phyloP scores from a whole-genome alignment of 306 rosid genomes.

The Pterocarpus santalinus region DNA sequence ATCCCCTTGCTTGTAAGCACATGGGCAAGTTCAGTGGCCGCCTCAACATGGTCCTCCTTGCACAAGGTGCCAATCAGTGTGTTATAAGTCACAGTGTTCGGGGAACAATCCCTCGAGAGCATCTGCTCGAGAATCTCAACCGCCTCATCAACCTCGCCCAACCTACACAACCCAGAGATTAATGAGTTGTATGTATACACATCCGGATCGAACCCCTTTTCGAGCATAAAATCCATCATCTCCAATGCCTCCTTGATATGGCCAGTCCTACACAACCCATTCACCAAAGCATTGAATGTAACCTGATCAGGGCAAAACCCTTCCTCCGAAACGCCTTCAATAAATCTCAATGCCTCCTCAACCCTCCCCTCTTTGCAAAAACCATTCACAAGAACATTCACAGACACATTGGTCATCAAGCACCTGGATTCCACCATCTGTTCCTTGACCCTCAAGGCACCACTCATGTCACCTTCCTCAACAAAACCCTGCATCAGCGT shows the following conservation, averaged over 20 bases:
- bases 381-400: slow-evolving; percentile 81
- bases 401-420: slow-evolving; percentile 57
- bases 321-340: slow-evolving; percentile 59
- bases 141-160: slow-evolving; percentile 80
- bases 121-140: slow-evolving; percentile 77
- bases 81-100: slow-evolving; percentile 81
- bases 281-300: slow-evolving; percentile 81
- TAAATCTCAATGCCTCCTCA: slow-evolving; percentile 74
- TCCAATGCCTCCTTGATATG: slow-evolving; percentile 77
- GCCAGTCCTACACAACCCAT: slow-evolving; percentile 76
- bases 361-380: slow-evolving; percentile 76
- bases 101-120: slow-evolving; percentile 75
- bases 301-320: slow-evolving; percentile 79
- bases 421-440: slow-evolving; percentile 76
- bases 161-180: slow-evolving; percentile 78
- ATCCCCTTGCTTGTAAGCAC: slow-evolving; percentile 75
- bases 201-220: slow-evolving; percentile 80
- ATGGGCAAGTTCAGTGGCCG: slow-evolving; percentile 73
- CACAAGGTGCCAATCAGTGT: slow-evolving; percentile 77
- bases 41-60: slow-evolving; percentile 79
- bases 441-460: slow-evolving; percentile 77
- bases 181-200: slow-evolving; percentile 80
- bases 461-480: slow-evolving; percentile 73
- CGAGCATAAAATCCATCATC: slow-evolving; percentile 82
- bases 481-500: slow-evolving; percentile 84